A percentile compares a stretch with the other conserved stretches of the same genome.
Conservation (phyloP, 2,329 filamentous ascomycete species). For the Chrysosporium keratinophilum region DNA sequence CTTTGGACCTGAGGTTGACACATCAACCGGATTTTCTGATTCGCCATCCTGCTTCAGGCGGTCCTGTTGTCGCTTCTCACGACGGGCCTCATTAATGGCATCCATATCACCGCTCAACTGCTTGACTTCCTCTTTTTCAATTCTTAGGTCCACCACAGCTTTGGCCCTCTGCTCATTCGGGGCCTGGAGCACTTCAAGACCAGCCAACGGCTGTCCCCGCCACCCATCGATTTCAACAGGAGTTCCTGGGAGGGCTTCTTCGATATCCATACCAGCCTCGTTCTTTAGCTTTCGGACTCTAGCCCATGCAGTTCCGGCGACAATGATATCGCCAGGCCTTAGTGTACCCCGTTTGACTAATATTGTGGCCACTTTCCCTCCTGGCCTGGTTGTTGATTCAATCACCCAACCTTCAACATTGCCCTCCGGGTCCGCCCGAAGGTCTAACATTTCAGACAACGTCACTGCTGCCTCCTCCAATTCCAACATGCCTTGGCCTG, state of each 20-base stretch:
- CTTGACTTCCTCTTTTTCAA: conserved; percentile 59
- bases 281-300: conserved; percentile 75
- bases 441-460: conserved; percentile 79
- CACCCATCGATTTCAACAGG: conserved; percentile 93
- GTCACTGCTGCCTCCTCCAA: conserved; percentile 84
- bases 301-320: conserved; percentile 81
- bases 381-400: conserved; percentile 76
- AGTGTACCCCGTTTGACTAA: conserved; percentile 82
- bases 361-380: conserved; percentile 77
- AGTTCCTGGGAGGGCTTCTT: conserved; percentile 71
- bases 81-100: conserved; percentile 61
- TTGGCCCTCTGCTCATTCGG: conserved; percentile 67
- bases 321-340: conserved; percentile 66
- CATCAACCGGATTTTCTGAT: conserved; percentile 14
- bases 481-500: conserved; percentile 79
- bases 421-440: conserved; percentile 67
- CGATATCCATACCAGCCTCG: conserved; percentile 63
- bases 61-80: conserved; percentile 44
- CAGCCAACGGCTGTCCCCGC: conserved; percentile 75
- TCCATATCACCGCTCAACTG: conserved; percentile 58
- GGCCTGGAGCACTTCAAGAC: conserved; percentile 78
- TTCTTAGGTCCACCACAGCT: conserved; percentile 63
- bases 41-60: conserved; percentile 35
- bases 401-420: conserved; percentile 87
- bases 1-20: conserved; percentile 39